Evolutionary conservation across 192 early-diverging fungal species (phyloP).

Genomic region (Coemansia umbellata): DNA sequence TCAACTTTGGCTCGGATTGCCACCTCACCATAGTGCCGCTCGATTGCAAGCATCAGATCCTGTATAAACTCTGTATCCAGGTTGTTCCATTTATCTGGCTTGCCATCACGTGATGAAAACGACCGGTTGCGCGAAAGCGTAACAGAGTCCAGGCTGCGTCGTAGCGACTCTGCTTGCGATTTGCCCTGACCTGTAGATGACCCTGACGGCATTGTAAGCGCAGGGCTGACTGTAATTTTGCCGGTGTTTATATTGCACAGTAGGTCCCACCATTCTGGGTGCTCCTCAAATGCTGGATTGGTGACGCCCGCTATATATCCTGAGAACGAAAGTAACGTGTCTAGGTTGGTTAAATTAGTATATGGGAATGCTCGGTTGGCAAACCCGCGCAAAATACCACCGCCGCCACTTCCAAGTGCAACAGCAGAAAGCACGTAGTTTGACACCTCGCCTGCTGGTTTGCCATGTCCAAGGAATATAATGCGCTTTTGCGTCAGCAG

Average conservation of each 20-base stretch:
- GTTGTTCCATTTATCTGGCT: conserved; percentile 53
- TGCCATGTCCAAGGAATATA: conserved; percentile 86
- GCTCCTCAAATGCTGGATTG: conserved; percentile 93
- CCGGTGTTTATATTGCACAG: conserved; percentile 91
- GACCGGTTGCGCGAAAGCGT: conserved; percentile 45
- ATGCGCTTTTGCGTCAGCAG: conserved; percentile 90
- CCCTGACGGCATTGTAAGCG: conserved; percentile 41
- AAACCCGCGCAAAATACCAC: conserved; percentile 77
- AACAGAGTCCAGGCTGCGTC: conserved; percentile 49
- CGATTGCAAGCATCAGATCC: conserved; percentile 70
- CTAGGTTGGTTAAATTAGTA: conserved; percentile 81
- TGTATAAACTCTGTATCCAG: conserved; percentile 50
- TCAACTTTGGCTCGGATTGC: conserved; percentile 85
- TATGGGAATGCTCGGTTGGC: conserved; percentile 89
- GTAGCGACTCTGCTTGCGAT: conserved; percentile 36
- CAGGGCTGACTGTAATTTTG: conserved; percentile 88
- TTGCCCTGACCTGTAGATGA: conserved; percentile 3
- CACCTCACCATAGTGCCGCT: conserved; percentile 81
- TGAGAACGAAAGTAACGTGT: conserved; percentile 75
- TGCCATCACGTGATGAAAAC: conserved; percentile 47
- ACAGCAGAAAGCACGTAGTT: conserved; percentile 89
- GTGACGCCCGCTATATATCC: conserved; percentile 97
- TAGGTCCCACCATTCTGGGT: conserved; percentile 94
- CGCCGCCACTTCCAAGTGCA: conserved; percentile 87
- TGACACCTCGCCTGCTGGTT: conserved; percentile 87